A percentile compares a stretch with the other conserved stretches of the same genome.
These are phyloP conservation scores for Daldinia sp. DNA, from an alignment of 2,329 filamentous ascomycete genomes.

Conservation along the genomic window DNA sequence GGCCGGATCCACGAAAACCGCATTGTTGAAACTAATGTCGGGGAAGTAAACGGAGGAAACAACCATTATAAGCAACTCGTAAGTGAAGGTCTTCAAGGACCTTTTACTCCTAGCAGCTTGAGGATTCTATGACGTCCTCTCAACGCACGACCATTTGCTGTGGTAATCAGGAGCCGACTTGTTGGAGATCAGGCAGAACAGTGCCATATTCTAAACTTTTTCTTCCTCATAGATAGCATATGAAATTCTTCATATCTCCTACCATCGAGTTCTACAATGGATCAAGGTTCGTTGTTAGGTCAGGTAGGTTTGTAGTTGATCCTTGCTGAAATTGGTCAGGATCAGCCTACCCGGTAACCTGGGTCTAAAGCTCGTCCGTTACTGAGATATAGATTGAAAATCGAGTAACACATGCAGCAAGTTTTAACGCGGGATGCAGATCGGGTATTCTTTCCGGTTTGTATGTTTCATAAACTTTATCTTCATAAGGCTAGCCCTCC, in stretches of 20 bases:
- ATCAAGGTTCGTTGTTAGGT: not conserved
- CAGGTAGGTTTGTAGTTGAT: not conserved
- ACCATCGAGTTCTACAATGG: not conserved
- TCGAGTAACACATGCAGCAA: conserved; percentile 5
- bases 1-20: conserved; percentile 18
- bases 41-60: not conserved
- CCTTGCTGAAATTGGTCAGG: conserved; percentile 10
- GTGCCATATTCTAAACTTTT: not conserved
- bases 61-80: not conserved
- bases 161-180: not conserved
- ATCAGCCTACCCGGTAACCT: conserved; percentile 23
- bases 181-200: not conserved
- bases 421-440: conserved; percentile 14
- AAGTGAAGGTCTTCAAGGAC: not conserved
- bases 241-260: not conserved
- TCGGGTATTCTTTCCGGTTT: conserved; percentile 26
- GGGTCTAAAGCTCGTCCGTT: conserved; percentile 15
- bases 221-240: too few relatives aligned
- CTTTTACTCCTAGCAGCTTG: not conserved
- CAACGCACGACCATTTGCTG: too few relatives aligned
- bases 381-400: conserved; percentile 4
- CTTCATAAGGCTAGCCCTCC: conserved; percentile 16
- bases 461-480: conserved; percentile 9
- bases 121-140: not conserved
- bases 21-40: too few relatives aligned